These are phyloP conservation scores for Fagus crenata DNA, from an alignment of 306 rosid species.

Conservation along the genomic window DNA sequence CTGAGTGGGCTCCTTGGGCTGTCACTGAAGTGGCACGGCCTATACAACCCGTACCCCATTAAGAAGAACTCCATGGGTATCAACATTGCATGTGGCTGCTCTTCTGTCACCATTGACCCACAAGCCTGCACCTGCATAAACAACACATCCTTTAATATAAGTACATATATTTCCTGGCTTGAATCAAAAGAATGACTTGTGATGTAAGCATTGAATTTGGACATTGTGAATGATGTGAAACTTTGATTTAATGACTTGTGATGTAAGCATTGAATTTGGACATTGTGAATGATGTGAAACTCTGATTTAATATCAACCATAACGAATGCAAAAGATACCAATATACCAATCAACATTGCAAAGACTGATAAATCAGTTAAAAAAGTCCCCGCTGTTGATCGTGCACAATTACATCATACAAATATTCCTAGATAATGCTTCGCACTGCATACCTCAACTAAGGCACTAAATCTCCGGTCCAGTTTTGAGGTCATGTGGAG, in stretches of 20 bases:
- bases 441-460: slow-evolving; percentile 69
- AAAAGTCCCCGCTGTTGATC: not conserved
- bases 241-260: not conserved
- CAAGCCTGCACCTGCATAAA: slow-evolving; percentile 80
- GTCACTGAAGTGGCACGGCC: slow-evolving; percentile 65
- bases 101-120: slow-evolving; percentile 97
- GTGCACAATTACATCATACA: not conserved
- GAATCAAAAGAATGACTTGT: not conserved
- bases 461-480: slow-evolving; percentile 75
- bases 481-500: slow-evolving; percentile 78
- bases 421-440: not conserved
- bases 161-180: not conserved
- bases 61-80: slow-evolving; percentile 89
- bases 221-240: not conserved
- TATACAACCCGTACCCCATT: slow-evolving; percentile 79
- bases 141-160: slow-evolving; percentile 20
- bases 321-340: too few species aligned
- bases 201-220: not conserved
- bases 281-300: not conserved
- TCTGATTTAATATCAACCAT: not conserved
- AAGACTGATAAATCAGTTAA: not conserved
- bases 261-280: not conserved
- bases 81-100: slow-evolving; percentile 95
- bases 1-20: slow-evolving; percentile 87
- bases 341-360: too few species aligned